Base-by-base conservation (phyloP, 2,329 filamentous ascomycete species). In the Alternaria longipes region DNA sequence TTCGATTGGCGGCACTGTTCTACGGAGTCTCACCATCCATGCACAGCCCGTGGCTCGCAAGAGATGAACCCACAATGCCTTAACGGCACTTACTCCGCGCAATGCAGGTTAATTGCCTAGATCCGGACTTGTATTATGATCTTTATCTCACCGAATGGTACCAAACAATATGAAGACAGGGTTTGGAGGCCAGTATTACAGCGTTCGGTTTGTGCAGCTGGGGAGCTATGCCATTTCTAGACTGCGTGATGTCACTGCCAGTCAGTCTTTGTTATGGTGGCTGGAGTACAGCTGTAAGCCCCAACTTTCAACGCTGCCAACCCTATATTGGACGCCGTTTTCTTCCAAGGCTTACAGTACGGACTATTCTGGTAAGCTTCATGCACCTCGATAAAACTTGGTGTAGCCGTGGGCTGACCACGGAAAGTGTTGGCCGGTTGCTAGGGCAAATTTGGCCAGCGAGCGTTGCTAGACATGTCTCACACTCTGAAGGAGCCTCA, bases 361-460 rank as follows among this genome's bases (percentile, higher is more conserved):
- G 53, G 18, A 44, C 30, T 54, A 68, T 56, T 69, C 68, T 56
- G 56, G 64, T 59, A 66, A 62, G 34, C 57, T 40, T 54, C 54
- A 65, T 70, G 66, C 65, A 68, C 34, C 54, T 55, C 47, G 38
- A 47, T 54, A 59, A 36, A 52, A 57, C 53, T 28, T 42, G 40
- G 46, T 22, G 40, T 45, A 44, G 32, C 57, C 42, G 65, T 59
- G 68, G 62, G 68, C 40, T 46, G 56, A 32, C 34, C 44, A 22
- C n/a, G 18, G 38, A 32, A 49, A 44, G 59, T 41, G 45, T 30
- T 63, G 16, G 54, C 46, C 49, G 60, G 64, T 66, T 67, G 60
- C 56, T 57, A 65, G 63, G 65, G 56, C 58, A 56, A 38, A 41
- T 53, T 49, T 55, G 64, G 52, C 61, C 65, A 63, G 68, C 64